Base-by-base conservation (phyloP, 2,329 filamentous ascomycete genomes). In the Cadophora sp. region DNA sequence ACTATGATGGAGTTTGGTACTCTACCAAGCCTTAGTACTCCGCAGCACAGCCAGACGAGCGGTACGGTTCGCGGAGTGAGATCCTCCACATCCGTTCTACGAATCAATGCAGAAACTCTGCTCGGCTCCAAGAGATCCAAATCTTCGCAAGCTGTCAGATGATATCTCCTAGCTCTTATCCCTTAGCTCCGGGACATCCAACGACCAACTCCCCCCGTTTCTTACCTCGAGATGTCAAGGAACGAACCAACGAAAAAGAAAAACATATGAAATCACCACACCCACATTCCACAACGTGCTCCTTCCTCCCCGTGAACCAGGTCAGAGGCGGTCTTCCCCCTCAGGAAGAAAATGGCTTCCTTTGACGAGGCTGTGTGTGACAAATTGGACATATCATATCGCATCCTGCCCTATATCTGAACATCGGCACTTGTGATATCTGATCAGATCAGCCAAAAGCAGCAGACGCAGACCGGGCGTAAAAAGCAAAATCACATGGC, bases 391-490 rank as follows among this genome's bases (percentile, higher is more conserved):
- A 48, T 48, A 48, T 48, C 43, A 48, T 6, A 48, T 22, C 43
- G 43, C 43, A 48, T 48, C 19, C 29, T 37, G 56, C 48, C 31
- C 24, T 62, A 65, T 62, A 62, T 64, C 14, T 50, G 62, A 68
- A 62, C 37, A 61, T n/a, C 62, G 55, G 62, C 66, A 64, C 62
- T 67, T 68, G 46, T 43, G n/a, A n/a, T n/a, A n/a, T n/a, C n/a
- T n/a, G n/a, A 29, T 22, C 58, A 26, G 16, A 26, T 26, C 22
- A n/a, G n/a, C n/a, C n/a, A 29, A 9, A 61, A 14, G 11, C 11
- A 46, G 37, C 31, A n/a, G 40, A 43, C 19, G 40, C 11, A 14
- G 40, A 4, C 5, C 14, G 26, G 12, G 16, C 26, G 9, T 8
- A 56, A 56, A 56, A 34, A 22, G 53, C 3, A 58, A 24, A 22